Evolutionary conservation across 768 basidiomycete species (phyloP), one percentile per base, ranked within the genome.

Genomic region (Saitozyma podzolica): DNA sequence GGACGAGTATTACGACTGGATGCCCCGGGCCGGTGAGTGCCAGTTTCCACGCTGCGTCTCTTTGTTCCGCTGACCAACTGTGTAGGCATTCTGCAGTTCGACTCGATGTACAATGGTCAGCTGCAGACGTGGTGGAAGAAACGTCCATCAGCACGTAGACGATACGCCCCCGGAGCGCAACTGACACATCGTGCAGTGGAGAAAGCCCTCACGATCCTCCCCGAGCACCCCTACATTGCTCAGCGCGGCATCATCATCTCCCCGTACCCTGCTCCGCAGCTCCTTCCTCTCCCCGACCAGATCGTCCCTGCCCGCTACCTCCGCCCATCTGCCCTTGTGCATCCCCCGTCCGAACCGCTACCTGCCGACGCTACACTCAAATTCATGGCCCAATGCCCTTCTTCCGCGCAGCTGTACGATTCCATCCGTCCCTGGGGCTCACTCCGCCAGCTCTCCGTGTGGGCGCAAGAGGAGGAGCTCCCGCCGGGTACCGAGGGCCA

Each of bases 1-100:
- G 5, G 62, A 74, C 51, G 60, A 51, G 40, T 65, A 64, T 43
- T 74, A 74, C 48, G 67, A 69, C 43, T 74, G 73, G 73, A 74
- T 74, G 73, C 56, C 60, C 7, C 65, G 59, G 47, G 37, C 56
- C 6, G 73, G 72, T 69, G 29, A 59, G 69, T 54, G 9, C 54
- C 49, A 14, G 45, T 42, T 48, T 53, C 41, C 19, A 54, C 43
- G 17, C 45, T 55, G 40, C 29, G 16, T 41, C 40, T 51, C 50
- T 17, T 45, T 51, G 45, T 49, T 29, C 29, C 29, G 29, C 29
- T 29, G 29, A 29, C 2, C 2, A 5, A 2, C 29, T 37, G 3
- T n/a, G 11, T 20, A 73, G 72, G 72, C 20, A 70, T 64, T 13
- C 54, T 73, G 37, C 63, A 67, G 39, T 71, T 71, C 48, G 42